Evolutionary conservation across 148 eudicot genomes (phyloP).

Genomic region (Amaranthus cruentus): DNA sequence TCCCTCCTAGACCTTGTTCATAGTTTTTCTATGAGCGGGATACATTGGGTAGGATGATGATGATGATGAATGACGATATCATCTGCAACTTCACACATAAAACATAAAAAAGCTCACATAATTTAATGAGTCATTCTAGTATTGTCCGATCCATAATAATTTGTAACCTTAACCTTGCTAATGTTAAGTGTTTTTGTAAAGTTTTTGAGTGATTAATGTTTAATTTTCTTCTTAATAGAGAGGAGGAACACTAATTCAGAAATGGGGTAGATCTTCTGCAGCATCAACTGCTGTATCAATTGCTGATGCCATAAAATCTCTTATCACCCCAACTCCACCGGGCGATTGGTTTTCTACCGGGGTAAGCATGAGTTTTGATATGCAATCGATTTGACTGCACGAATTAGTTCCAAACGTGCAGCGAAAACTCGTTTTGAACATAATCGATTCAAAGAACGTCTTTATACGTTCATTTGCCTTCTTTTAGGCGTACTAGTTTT

Average conservation of each 20-base stretch:
- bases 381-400: not conserved
- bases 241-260: slow-evolving; percentile 84
- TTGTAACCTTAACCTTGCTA: not conserved
- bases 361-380: slow-evolving; percentile 42
- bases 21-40: no score
- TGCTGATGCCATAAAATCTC: slow-evolving; percentile 87
- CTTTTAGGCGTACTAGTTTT: not conserved
- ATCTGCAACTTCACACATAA: no score
- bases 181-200: not conserved
- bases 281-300: slow-evolving; percentile 96
- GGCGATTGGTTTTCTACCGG: slow-evolving; percentile 99
- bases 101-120: no score
- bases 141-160: no score
- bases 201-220: not conserved
- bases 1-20: no score
- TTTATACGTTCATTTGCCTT: not conserved
- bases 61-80: no score
- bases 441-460: not conserved
- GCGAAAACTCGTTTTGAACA: not conserved
- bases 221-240: slow-evolving; percentile 49
- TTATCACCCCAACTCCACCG: slow-evolving; percentile 81
- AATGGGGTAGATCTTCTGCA: slow-evolving; percentile 99
- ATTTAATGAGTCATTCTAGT: no score
- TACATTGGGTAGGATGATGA: no score
- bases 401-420: not conserved